Evolutionary conservation across 2,329 filamentous ascomycete genomes (phyloP).

Genomic region (Colletotrichum costaricense): DNA sequence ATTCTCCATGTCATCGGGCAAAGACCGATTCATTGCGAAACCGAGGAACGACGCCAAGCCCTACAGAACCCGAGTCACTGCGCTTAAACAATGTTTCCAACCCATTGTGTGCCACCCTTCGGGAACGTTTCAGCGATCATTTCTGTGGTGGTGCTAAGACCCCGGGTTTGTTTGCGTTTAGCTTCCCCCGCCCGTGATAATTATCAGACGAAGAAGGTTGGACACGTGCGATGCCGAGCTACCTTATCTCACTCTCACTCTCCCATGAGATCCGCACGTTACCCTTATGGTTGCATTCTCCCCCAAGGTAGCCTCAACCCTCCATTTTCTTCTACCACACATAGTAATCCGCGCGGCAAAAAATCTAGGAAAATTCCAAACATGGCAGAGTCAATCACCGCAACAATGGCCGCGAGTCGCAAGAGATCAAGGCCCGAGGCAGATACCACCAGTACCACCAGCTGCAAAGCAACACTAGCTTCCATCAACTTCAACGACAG

Average conservation of each 20-base stretch:
- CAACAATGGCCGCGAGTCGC: background rate
- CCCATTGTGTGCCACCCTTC: background rate
- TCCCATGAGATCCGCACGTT: background rate
- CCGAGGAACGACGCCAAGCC: background rate
- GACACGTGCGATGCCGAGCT: background rate
- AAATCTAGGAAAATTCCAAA: too few species aligned
- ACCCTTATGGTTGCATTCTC: background rate
- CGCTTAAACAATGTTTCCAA: background rate
- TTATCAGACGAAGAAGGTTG: background rate
- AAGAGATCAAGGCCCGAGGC: background rate
- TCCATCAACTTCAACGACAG: background rate
- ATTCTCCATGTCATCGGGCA: background rate
- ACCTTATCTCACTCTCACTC: background rate
- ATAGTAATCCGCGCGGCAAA: background rate
- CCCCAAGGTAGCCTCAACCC: background rate
- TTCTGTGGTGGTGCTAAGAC: background rate
- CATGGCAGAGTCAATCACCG: background rate
- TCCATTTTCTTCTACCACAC: background rate
- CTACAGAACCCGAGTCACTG: background rate
- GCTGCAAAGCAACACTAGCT: background rate
- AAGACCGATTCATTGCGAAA: background rate
- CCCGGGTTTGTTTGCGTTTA: background rate
- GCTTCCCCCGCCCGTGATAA: background rate
- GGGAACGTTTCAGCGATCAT: conserved; percentile 7
- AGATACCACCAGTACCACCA: background rate